A percentile compares a stretch with the other conserved stretches of the same genome.
phyloP scores from a whole-genome alignment of 805 yeast genomes.

The Tetrapisispora namnaoensis region DNA sequence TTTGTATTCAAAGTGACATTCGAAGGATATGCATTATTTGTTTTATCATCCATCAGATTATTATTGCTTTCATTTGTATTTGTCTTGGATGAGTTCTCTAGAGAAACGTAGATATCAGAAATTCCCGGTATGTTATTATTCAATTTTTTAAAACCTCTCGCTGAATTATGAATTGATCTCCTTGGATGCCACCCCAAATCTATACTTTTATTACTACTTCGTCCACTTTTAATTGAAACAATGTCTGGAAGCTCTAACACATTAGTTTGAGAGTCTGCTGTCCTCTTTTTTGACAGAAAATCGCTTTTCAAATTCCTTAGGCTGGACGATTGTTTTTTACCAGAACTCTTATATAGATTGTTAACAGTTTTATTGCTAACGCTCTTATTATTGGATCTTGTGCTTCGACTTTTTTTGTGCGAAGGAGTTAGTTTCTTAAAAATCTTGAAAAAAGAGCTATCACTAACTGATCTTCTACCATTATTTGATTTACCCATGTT shows the following conservation, averaged over 20 bases:
- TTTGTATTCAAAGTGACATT: neutral
- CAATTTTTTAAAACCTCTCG: slow-evolving; percentile 10
- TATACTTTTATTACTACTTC: slow-evolving; percentile 6
- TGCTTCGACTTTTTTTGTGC: neutral
- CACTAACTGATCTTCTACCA: slow-evolving; percentile 8
- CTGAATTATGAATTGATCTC: slow-evolving; percentile 18
- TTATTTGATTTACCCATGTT: neutral
- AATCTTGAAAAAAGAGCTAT: slow-evolving; percentile 7
- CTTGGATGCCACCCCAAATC: slow-evolving; percentile 5
- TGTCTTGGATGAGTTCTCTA: slow-evolving; percentile 6
- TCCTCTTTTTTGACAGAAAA: neutral
- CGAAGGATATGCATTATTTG: neutral
- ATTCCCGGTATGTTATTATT: slow-evolving; percentile 6
- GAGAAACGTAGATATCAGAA: slow-evolving; percentile 16
- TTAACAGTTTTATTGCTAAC: neutral
- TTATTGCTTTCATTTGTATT: neutral
- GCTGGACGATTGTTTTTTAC: neutral
- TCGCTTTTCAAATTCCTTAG: neutral
- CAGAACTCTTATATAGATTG: neutral
- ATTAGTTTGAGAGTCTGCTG: neutral
- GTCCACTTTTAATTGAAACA: slow-evolving; percentile 14
- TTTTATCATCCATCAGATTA: neutral
- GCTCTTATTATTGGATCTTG: neutral
- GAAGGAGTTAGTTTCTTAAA: slow-evolving; percentile 3
- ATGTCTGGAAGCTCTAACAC: slow-evolving; percentile 20